phyloP scores from a whole-genome alignment of 2,329 filamentous ascomycete genomes.

The Acrocalymma vagum region DNA sequence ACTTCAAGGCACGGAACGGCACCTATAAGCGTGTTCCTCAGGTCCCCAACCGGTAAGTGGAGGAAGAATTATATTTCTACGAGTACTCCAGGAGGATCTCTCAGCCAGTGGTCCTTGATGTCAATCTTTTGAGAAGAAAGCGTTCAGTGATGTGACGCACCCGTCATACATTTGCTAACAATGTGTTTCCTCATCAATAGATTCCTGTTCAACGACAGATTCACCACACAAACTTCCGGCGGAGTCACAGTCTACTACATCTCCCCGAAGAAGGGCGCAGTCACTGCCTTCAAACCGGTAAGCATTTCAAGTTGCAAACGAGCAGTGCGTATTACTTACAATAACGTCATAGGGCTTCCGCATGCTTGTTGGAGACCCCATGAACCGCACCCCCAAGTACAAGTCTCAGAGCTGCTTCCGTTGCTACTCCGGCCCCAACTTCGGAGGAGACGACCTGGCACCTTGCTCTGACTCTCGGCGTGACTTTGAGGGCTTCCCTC shows the following conservation, averaged over 20 bases:
- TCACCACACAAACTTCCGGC: conserved; percentile 20
- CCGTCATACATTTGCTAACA: too few relatives aligned
- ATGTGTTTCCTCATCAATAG: too few relatives aligned
- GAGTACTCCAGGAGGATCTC: too few relatives aligned
- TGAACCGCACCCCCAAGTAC: conserved; percentile 66
- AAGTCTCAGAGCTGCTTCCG: conserved; percentile 62
- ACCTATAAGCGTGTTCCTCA: conserved; percentile 39
- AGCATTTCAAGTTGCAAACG: background rate
- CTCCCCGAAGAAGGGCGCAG: conserved; percentile 17
- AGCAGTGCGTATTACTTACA: too few relatives aligned
- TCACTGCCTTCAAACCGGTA: conserved; percentile 69
- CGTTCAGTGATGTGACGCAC: too few relatives aligned
- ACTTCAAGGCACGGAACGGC: conserved; percentile 35
- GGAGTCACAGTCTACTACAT: conserved; percentile 41
- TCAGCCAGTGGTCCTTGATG: too few relatives aligned
- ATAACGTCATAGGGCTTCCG: conserved; percentile 19
- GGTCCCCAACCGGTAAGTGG: conserved; percentile 24
- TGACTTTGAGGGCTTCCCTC: conserved; percentile 24
- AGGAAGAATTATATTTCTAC: too few relatives aligned
- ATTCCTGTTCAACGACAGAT: too few relatives aligned
- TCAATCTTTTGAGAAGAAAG: too few relatives aligned
- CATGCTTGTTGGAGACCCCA: conserved; percentile 22
- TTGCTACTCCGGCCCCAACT: conserved; percentile 54
- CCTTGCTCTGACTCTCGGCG: conserved; percentile 24
- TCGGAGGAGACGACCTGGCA: conserved; percentile 47